These are phyloP conservation scores for Haplosporangium sp. DNA, from an alignment of 371 early-diverging fungal species.

Conservation along the genomic window DNA sequence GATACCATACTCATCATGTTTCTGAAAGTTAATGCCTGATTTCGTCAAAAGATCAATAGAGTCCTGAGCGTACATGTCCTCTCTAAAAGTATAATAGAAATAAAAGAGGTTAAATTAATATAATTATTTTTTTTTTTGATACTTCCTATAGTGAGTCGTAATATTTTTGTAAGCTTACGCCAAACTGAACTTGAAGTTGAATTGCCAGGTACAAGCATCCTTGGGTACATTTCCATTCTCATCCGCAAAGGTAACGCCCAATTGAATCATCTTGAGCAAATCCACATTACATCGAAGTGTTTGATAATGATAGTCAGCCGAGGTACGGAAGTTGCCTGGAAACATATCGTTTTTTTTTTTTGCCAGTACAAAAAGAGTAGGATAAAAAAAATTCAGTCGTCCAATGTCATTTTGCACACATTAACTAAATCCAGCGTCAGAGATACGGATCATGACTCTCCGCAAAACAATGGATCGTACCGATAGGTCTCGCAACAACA, in stretches of 20 bases:
- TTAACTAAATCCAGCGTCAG: background rate
- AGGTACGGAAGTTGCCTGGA: constrained; percentile 90
- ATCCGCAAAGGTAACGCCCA: constrained; percentile 98
- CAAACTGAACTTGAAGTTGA: constrained; percentile 99
- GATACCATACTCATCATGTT: constrained; percentile 98
- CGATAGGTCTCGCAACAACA: constrained; percentile 98
- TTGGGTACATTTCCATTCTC: constrained; percentile 92
- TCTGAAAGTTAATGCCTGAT: constrained; percentile 98
- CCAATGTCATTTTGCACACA: background rate
- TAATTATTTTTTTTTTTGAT: background rate
- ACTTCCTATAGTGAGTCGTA: background rate
- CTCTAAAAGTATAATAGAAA: constrained; percentile 58
- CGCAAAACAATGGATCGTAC: constrained; percentile 15
- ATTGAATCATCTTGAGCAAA: constrained; percentile 98
- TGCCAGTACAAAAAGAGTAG: background rate
- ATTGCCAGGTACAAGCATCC: constrained; percentile 98
- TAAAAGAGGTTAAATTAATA: background rate
- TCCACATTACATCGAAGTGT: constrained; percentile 99
- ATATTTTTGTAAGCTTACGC: constrained; percentile 59
- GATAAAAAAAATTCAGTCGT: background rate
- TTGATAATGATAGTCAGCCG: constrained; percentile 98
- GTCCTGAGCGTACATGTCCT: constrained; percentile 99
- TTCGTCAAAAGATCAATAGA: constrained; percentile 97
- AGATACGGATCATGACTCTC: background rate
- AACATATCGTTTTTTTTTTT: background rate